Evolutionary conservation across 1,284 basidiomycete genomes (phyloP).

Genomic region (Ganoderma sinense): DNA sequence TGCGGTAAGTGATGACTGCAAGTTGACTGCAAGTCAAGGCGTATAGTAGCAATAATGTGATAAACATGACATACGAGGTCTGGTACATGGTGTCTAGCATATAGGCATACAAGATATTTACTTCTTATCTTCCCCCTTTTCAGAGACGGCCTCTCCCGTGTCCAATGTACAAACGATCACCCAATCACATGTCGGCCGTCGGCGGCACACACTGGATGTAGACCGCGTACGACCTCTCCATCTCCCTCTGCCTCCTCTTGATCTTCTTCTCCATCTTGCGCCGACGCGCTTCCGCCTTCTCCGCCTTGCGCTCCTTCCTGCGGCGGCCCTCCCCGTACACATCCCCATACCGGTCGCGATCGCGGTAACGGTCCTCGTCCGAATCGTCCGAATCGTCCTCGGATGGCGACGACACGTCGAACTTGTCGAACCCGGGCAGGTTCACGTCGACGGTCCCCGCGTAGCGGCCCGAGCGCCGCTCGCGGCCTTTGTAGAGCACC

Average conservation of each 20-base stretch:
- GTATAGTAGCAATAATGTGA: not conserved
- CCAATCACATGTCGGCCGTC: constrained; percentile 3
- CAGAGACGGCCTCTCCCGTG: not conserved
- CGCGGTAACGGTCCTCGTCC: constrained; percentile 48
- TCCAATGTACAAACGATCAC: not conserved
- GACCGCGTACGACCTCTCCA: constrained; percentile 66
- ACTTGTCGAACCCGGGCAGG: constrained; percentile 55
- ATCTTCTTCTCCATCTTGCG: constrained; percentile 69
- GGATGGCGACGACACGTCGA: constrained; percentile 42
- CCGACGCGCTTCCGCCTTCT: constrained; percentile 48
- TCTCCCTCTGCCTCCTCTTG: constrained; percentile 62
- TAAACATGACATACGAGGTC: not conserved
- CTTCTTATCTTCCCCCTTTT: not conserved
- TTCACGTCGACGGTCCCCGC: constrained; percentile 61
- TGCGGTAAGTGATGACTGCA: not conserved
- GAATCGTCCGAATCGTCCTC: constrained; percentile 41
- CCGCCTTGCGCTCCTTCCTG: constrained; percentile 46
- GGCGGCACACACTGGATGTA: constrained; percentile 60
- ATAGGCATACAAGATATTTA: constrained; percentile 4
- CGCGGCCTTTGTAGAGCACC: constrained; percentile 76
- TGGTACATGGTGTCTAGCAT: constrained; percentile 2
- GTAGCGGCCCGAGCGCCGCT: constrained; percentile 70
- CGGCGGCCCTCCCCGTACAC: constrained; percentile 51
- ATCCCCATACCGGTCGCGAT: constrained; percentile 48
- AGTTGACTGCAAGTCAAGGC: too few relatives aligned